These are phyloP conservation scores for Xylaria sp. DNA, from an alignment of 2,329 filamentous ascomycete species.

Conservation along the genomic window DNA sequence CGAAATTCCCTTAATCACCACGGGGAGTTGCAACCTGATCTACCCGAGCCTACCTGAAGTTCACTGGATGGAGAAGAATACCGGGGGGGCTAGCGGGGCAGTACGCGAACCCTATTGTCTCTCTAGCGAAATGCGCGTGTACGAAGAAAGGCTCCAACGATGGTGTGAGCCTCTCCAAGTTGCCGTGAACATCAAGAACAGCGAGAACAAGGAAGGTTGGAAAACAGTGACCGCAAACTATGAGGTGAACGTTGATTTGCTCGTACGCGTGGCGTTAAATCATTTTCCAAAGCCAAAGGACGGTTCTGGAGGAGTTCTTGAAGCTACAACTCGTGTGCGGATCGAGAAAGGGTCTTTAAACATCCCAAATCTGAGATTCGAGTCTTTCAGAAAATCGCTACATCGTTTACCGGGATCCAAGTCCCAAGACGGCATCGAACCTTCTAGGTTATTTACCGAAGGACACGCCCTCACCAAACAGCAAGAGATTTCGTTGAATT, in stretches of 20 bases:
- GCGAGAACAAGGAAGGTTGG: conserved; percentile 6
- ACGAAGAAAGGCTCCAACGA: conserved; percentile 20
- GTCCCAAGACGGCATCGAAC: background rate
- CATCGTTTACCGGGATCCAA: conserved; percentile 9
- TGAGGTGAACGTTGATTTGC: conserved; percentile 29
- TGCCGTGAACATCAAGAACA: conserved; percentile 20
- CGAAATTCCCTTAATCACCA: background rate
- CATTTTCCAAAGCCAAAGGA: conserved; percentile 16
- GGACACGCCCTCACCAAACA: conserved; percentile 28
- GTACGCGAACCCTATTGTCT: conserved; percentile 32
- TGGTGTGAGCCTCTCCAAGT: conserved; percentile 28
- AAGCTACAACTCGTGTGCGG: conserved; percentile 1
- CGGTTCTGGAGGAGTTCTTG: background rate
- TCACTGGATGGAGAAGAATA: conserved; percentile 33
- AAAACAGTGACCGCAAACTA: conserved; percentile 32
- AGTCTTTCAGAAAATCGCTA: conserved; percentile 32
- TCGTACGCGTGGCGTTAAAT: conserved; percentile 24
- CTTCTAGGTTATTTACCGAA: conserved; percentile 6
- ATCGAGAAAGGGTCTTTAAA: conserved; percentile 24
- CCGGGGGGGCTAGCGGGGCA: background rate
- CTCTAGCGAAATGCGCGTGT: conserved; percentile 28
- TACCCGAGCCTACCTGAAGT: conserved; percentile 22
- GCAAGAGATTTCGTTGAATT: conserved; percentile 47
- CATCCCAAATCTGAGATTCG: conserved; percentile 34
- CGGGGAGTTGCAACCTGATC: background rate